Percentiles rank a stretch among this genome's conserved stretches.
These are phyloP conservation scores for Fusarium nelsonii DNA, from an alignment of 2,329 filamentous ascomycete species.

Conservation along the genomic window DNA sequence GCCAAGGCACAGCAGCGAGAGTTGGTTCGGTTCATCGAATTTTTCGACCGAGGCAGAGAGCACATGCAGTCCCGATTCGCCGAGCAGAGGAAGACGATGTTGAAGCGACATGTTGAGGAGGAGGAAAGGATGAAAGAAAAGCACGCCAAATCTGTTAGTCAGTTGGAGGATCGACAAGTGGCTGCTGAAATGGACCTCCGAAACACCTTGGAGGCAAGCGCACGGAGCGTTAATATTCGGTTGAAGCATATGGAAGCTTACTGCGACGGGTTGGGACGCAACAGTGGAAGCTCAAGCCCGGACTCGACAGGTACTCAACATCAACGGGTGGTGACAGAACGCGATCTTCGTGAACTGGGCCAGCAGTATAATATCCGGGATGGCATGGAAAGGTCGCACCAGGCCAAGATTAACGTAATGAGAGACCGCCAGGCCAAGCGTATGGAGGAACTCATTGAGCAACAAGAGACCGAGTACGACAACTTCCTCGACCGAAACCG, in stretches of 20 bases:
- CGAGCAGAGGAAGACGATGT: slow-evolving; percentile 60
- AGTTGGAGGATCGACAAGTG: slow-evolving; percentile 73
- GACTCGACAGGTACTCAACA: slow-evolving; percentile 52
- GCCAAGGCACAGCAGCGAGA: slow-evolving; percentile 62
- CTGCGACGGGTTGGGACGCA: slow-evolving; percentile 65
- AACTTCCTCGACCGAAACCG: slow-evolving; percentile 60
- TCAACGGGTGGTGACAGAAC: slow-evolving; percentile 67
- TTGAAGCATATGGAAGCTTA: slow-evolving; percentile 77
- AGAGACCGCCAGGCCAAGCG: slow-evolving; percentile 72
- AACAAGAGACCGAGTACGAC: slow-evolving; percentile 66
- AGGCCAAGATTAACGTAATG: slow-evolving; percentile 73
- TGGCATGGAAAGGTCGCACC: slow-evolving; percentile 69
- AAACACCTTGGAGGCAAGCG: slow-evolving; percentile 66
- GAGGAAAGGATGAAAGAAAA: slow-evolving; percentile 67
- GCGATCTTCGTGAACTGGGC: slow-evolving; percentile 68
- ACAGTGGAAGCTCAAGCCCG: slow-evolving; percentile 49
- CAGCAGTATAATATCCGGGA: slow-evolving; percentile 72
- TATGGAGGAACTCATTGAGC: slow-evolving; percentile 68
- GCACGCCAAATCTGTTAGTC: slow-evolving; percentile 64
- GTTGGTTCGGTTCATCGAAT: slow-evolving; percentile 64
- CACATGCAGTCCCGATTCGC: slow-evolving; percentile 65
- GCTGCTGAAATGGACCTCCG: slow-evolving; percentile 71
- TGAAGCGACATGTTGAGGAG: slow-evolving; percentile 62
- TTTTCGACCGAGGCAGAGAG: slow-evolving; percentile 62
- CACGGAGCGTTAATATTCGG: slow-evolving; percentile 67